Percentiles rank a stretch among this genome's conserved stretches.
Evolutionary conservation across 1,284 basidiomycete species (phyloP).

Genomic region (Agroathelia rolfsii): DNA sequence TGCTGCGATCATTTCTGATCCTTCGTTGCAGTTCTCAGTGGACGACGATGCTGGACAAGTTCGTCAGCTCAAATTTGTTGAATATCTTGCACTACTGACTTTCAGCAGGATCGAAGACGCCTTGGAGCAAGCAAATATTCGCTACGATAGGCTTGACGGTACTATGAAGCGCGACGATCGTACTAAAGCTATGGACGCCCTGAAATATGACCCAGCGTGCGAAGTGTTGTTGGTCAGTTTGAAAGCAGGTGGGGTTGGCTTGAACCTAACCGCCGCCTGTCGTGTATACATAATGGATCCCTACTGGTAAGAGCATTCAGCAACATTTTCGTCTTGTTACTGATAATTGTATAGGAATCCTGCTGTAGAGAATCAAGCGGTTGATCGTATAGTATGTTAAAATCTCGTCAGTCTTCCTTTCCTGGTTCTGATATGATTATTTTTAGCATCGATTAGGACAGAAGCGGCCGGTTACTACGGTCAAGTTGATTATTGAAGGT

Average conservation of each 20-base stretch:
- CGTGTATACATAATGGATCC: constrained; percentile 93
- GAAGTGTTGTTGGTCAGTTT: constrained; percentile 93
- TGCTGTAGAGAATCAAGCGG: constrained; percentile 92
- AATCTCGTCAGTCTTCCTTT: constrained; percentile 10
- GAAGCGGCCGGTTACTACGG: constrained; percentile 80
- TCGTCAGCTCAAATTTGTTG: constrained; percentile 19
- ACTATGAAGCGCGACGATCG: constrained; percentile 95
- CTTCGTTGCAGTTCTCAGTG: constrained; percentile 69
- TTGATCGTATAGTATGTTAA: constrained; percentile 70
- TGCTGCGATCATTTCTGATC: constrained; percentile 4
- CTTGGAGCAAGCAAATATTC: constrained; percentile 69
- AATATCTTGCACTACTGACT: constrained; percentile 10
- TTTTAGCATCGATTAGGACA: constrained; percentile 88
- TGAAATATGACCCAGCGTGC: constrained; percentile 76
- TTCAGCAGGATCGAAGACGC: constrained; percentile 76
- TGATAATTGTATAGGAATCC: constrained; percentile 63
- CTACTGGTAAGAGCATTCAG: constrained; percentile 58
- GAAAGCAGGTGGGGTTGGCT: constrained; percentile 93
- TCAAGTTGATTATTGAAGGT: constrained; percentile 88
- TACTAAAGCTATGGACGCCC: constrained; percentile 78
- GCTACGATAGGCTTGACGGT: constrained; percentile 87
- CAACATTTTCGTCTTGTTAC: constrained; percentile 1
- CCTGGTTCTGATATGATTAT: constrained; percentile 9
- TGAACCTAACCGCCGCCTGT: constrained; percentile 89
- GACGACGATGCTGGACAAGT: constrained; percentile 94